phyloP scores from a whole-genome alignment of 2,329 filamentous ascomycete genomes.

The Neofusicoccum kwambonambiense region DNA sequence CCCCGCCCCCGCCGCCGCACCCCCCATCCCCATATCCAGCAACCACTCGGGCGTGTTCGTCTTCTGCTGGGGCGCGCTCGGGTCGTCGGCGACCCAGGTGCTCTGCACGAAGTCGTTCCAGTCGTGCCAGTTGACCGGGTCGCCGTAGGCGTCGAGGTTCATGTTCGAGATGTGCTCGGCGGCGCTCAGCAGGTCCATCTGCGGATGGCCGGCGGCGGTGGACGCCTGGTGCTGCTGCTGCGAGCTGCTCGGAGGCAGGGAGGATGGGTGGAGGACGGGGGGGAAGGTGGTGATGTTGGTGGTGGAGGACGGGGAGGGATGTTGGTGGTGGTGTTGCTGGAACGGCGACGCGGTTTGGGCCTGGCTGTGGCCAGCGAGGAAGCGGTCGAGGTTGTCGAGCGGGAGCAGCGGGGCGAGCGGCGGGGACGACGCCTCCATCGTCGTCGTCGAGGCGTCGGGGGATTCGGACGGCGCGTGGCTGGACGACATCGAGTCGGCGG shows the following conservation, averaged over 20 bases:
- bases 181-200: neutral
- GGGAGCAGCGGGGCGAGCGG: neutral
- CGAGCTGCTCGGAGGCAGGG: neutral
- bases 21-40: neutral
- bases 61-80: neutral
- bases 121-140: slow-evolving; percentile 17
- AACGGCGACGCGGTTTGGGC: too few relatives aligned
- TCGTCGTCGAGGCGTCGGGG: neutral
- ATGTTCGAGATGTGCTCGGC: neutral
- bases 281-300: too few relatives aligned
- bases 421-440: neutral
- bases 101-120: slow-evolving; percentile 17
- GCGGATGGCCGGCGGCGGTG: neutral
- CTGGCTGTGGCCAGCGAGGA: neutral
- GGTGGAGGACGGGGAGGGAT: too few relatives aligned
- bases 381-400: neutral
- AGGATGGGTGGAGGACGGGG: neutral
- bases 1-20: neutral
- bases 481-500: too few relatives aligned
- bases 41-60: slow-evolving; percentile 13
- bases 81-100: slow-evolving; percentile 9
- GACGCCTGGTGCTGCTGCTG: neutral
- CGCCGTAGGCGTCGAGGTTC: slow-evolving; percentile 9
- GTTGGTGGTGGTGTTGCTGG: too few relatives aligned
- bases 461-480: neutral